Percentiles rank a stretch among this genome's conserved stretches.
These are phyloP conservation scores for Aspergillus ochraceoroseus DNA, from an alignment of 2,329 filamentous ascomycete genomes.

Conservation along the genomic window DNA sequence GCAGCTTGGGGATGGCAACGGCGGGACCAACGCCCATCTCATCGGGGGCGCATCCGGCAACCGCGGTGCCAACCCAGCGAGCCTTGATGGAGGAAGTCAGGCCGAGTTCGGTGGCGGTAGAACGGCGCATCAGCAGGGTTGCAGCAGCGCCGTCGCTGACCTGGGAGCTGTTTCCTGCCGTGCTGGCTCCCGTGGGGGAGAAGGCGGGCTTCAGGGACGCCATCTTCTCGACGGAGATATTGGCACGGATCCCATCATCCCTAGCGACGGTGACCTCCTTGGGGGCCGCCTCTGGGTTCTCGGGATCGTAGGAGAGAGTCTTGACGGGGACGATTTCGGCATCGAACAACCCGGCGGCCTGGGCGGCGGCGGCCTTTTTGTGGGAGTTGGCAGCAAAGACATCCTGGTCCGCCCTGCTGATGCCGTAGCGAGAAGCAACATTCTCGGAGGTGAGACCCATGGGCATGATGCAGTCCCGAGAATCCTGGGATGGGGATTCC, in stretches of 20 bases:
- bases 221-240: conserved; percentile 64
- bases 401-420: conserved; percentile 73
- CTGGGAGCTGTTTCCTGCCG: conserved; percentile 80
- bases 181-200: conserved; percentile 66
- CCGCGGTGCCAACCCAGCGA: conserved; percentile 72
- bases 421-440: conserved; percentile 70
- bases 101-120: conserved; percentile 68
- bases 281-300: conserved; percentile 54
- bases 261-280: conserved; percentile 63
- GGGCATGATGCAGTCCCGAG: conserved; percentile 82
- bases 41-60: conserved; percentile 75
- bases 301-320: conserved; percentile 61
- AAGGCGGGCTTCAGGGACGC: conserved; percentile 82
- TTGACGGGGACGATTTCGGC: conserved; percentile 74
- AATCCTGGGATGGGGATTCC: conserved; percentile 61
- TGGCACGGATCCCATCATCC: conserved; percentile 77
- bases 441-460: conserved; percentile 93
- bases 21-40: conserved; percentile 94
- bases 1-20: conserved; percentile 74
- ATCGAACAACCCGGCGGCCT: conserved; percentile 65
- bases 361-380: conserved; percentile 64
- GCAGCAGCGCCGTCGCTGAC: conserved; percentile 86
- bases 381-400: conserved; percentile 73
- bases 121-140: conserved; percentile 76
- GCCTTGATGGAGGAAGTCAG: conserved; percentile 66